A percentile compares a stretch with the other conserved stretches of the same genome.
These are phyloP conservation scores for Daldinia grandis DNA, from an alignment of 495 filamentous ascomycete species.

Conservation along the genomic window DNA sequence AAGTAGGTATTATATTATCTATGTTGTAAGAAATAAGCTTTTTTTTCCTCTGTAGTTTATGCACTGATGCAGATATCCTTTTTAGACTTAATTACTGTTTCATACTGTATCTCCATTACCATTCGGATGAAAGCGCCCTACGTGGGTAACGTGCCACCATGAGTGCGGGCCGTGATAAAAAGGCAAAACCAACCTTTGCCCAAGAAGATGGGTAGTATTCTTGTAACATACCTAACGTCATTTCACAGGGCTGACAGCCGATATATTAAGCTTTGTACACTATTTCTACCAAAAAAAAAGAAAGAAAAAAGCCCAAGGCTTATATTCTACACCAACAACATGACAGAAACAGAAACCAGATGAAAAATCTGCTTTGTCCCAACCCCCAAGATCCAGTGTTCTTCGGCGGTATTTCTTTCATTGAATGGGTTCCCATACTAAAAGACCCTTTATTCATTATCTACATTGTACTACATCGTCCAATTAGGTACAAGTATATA, in stretches of 20 bases:
- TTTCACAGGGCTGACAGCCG: constrained; percentile 16
- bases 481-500: constrained; percentile 4
- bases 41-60: background rate
- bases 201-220: background rate
- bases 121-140: background rate
- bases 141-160: constrained; percentile 24
- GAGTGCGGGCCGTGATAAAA: constrained; percentile 5
- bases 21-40: background rate
- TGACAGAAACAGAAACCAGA: background rate
- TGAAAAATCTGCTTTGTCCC: background rate
- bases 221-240: constrained; percentile 1
- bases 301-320: too few relatives aligned
- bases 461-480: background rate
- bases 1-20: background rate
- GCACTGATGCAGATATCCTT: background rate
- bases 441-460: background rate
- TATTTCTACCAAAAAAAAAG: background rate
- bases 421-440: constrained; percentile 7
- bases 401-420: constrained; percentile 16
- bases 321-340: background rate
- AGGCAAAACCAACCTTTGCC: constrained; percentile 30
- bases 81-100: constrained; percentile 1
- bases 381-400: background rate
- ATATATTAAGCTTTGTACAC: background rate
- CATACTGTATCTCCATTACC: background rate